Base-by-base conservation (phyloP, 805 yeast species). In the Pichia nakasei region DNA sequence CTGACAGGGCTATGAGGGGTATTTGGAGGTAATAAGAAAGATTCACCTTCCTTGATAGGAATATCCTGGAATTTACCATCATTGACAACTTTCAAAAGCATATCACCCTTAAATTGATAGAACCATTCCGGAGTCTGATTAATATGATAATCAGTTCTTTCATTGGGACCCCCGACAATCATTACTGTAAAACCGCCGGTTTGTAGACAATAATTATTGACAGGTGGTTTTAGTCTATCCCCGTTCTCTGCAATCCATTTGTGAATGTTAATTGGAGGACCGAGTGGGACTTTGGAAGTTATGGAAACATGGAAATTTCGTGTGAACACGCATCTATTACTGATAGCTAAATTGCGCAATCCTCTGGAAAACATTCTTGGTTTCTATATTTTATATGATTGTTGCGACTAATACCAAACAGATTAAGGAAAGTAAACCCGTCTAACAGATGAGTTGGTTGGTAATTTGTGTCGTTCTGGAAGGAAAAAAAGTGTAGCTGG, bases 131-230 rank as follows among this genome's bases (percentile, higher is more conserved):
- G 96, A 0, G 97, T 89, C 54, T 86, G 94, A 58, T 89, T 89
- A 39, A 89, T 76, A 57, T 89, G 97, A 59, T 86, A 89, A 59
- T 89, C 97, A 0, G 95, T 88, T 46, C 97, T 71, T 56, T 82
- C 95, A 60, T 89, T 89, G 4, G 97, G 97, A 0, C 97, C 97
- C 15, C 97, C 97, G 2, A 89, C 95, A 41, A 88, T 80, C 96
- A 89, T 89, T 32, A 88, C 87, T 0, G 96, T 88, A 60, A 84
- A 85, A 0, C 96, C 96, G 5, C 94, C 96, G 39, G 88, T 70
- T 62, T 89, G 95, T 24, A 89, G 75, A 57, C 96, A 87, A 65
- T 66, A 89, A 59, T 89, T 89, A 62, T 87, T 87, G 29, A 89
- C 96, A 1, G 97, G 97, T 2, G 97, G 97, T 60, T 85, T 80